A percentile compares a stretch with the other conserved stretches of the same genome.
phyloP scores from a whole-genome alignment of 345 rosid genomes.

The Schrenkiella parvula region DNA sequence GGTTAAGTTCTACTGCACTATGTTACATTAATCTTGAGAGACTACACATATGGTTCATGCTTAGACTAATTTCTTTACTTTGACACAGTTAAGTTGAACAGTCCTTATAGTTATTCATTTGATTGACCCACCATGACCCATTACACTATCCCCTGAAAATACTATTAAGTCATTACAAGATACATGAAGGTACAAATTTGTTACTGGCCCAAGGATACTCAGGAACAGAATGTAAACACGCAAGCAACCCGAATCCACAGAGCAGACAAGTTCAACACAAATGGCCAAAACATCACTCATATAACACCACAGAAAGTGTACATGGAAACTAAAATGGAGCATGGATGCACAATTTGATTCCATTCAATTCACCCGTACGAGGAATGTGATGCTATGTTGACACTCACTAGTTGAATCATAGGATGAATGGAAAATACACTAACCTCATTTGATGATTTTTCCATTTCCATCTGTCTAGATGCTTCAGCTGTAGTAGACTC shows the following conservation, averaged over 20 bases:
- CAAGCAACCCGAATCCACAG: too few species aligned
- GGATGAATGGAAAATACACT: background rate
- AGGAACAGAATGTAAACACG: too few species aligned
- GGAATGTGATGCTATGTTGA: background rate
- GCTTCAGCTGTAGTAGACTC: slow-evolving; percentile 2
- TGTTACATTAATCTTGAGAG: background rate
- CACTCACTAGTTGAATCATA: background rate
- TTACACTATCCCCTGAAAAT: too few species aligned
- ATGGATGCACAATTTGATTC: background rate
- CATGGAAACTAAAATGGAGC: background rate
- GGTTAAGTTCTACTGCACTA: background rate
- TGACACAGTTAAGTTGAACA: background rate
- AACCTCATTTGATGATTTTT: slow-evolving; percentile 5
- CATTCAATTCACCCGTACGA: background rate
- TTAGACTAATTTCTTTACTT: background rate
- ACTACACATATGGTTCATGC: background rate
- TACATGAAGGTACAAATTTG: too few species aligned
- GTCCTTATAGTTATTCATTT: background rate
- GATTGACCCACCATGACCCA: too few species aligned
- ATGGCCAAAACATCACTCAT: background rate
- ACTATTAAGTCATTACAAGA: too few species aligned
- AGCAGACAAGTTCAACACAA: too few species aligned
- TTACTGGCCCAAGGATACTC: too few species aligned
- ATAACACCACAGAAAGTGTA: background rate
- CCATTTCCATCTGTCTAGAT: slow-evolving; percentile 5